A percentile compares a stretch with the other conserved stretches of the same genome.
phyloP scores from a whole-genome alignment of 768 basidiomycete genomes.

The Psilocybe tampanensis region DNA sequence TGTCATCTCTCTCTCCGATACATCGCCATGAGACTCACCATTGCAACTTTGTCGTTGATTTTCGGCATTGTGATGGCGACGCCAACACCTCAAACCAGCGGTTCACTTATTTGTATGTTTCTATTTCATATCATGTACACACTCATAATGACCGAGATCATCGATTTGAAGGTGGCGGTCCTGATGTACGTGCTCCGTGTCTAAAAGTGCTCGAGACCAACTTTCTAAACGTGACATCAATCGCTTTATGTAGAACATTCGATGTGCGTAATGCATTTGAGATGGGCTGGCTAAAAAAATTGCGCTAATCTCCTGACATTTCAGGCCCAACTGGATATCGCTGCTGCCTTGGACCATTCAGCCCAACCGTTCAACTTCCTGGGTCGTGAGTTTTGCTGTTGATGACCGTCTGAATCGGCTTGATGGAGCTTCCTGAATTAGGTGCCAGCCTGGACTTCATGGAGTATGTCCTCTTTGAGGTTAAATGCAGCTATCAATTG shows the following conservation, averaged over 20 bases:
- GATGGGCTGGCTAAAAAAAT: too few species aligned
- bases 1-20: too few species aligned
- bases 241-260: background rate
- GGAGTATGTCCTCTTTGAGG: background rate
- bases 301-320: too few species aligned
- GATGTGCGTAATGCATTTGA: background rate
- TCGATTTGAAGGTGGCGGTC: conserved; percentile 6
- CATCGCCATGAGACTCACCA: background rate
- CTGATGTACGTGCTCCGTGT: conserved; percentile 2
- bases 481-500: too few species aligned
- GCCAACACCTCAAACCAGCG: background rate
- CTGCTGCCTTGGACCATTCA: conserved; percentile 1
- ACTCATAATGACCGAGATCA: too few species aligned
- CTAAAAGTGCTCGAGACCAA: background rate
- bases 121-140: too few species aligned
- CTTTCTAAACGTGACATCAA: too few species aligned
- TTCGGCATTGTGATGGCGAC: background rate
- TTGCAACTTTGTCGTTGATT: background rate
- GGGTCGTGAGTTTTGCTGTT: background rate
- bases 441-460: background rate
- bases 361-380: background rate
- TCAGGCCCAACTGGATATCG: conserved; percentile 4
- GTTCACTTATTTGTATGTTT: background rate
- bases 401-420: background rate
- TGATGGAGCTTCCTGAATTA: background rate